Evolutionary conservation across 768 basidiomycete genomes (phyloP).

Genomic region (Podaxis carcinomalis): DNA sequence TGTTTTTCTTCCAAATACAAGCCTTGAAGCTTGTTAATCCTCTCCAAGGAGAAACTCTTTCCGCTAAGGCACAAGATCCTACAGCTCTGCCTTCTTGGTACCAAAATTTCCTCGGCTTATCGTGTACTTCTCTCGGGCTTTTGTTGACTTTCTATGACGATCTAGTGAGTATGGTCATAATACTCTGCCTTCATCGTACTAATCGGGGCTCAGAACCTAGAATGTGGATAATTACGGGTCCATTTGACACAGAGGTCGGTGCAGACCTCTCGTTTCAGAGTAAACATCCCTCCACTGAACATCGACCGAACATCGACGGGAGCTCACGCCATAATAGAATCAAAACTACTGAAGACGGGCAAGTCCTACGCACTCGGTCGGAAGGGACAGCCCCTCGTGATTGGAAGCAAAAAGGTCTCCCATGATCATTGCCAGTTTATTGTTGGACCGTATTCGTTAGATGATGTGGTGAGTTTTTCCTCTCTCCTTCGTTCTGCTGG

Average conservation of each 20-base stretch:
- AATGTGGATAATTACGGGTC: slow-evolving; percentile 56
- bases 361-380: slow-evolving; percentile 53
- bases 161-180: not conserved
- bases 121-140: not conserved
- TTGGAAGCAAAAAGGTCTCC: slow-evolving; percentile 65
- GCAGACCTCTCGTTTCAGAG: slow-evolving; percentile 36
- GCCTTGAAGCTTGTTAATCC: not conserved
- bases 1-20: not conserved
- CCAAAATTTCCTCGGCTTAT: not conserved
- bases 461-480: slow-evolving; percentile 48
- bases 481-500: not conserved
- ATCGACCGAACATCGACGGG: not conserved
- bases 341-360: slow-evolving; percentile 61
- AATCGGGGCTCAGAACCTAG: not conserved
- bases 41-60: not conserved
- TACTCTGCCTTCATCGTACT: not conserved
- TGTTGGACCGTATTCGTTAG: slow-evolving; percentile 46
- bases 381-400: slow-evolving; percentile 43
- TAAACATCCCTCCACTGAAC: slow-evolving; percentile 19
- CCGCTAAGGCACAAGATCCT: too few species aligned
- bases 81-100: too few species aligned
- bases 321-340: slow-evolving; percentile 18
- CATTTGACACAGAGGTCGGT: slow-evolving; percentile 41
- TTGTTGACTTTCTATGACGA: not conserved
- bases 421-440: slow-evolving; percentile 53